Evolutionary conservation across 306 rosid species (phyloP).

Genomic region (Elaeagnus macrophylla): DNA sequence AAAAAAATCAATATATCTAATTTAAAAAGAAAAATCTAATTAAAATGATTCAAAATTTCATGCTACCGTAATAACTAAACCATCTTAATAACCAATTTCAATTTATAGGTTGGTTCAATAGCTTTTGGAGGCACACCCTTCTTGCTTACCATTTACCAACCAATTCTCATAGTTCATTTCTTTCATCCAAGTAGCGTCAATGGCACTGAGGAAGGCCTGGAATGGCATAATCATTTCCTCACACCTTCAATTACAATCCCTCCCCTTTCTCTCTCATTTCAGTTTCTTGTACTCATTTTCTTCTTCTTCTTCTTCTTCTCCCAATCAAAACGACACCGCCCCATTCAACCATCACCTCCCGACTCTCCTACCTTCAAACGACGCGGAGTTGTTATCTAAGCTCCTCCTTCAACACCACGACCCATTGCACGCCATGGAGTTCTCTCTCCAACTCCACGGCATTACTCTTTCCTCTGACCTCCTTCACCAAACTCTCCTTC

Average conservation of each 20-base stretch:
- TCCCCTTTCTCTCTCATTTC: constrained; percentile 1
- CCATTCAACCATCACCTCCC: constrained; percentile 17
- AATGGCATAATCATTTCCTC: not conserved
- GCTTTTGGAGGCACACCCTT: too few relatives aligned
- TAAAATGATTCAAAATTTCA: too few relatives aligned
- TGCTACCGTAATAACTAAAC: too few relatives aligned
- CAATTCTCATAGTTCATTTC: too few relatives aligned
- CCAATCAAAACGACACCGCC: not conserved
- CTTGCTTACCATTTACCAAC: too few relatives aligned
- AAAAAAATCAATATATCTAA: too few relatives aligned
- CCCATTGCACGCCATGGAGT: constrained; percentile 73
- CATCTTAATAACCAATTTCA: too few relatives aligned
- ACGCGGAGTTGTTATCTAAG: constrained; percentile 45
- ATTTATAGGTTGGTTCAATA: too few relatives aligned
- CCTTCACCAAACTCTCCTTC: constrained; percentile 56
- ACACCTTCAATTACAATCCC: not conserved
- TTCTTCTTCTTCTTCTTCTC: constrained; percentile 17
- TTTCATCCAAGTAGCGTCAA: not conserved
- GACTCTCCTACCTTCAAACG: constrained; percentile 28
- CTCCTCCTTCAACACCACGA: constrained; percentile 74
- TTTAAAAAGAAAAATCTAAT: too few relatives aligned
- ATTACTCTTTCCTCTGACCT: constrained; percentile 50
- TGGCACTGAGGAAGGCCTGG: not conserved
- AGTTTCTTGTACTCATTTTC: constrained; percentile 5
- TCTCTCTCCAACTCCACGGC: constrained; percentile 72